Base-by-base conservation (phyloP, 202 grass and related monocot genomes). In the Cymbopogon flexuosus region DNA sequence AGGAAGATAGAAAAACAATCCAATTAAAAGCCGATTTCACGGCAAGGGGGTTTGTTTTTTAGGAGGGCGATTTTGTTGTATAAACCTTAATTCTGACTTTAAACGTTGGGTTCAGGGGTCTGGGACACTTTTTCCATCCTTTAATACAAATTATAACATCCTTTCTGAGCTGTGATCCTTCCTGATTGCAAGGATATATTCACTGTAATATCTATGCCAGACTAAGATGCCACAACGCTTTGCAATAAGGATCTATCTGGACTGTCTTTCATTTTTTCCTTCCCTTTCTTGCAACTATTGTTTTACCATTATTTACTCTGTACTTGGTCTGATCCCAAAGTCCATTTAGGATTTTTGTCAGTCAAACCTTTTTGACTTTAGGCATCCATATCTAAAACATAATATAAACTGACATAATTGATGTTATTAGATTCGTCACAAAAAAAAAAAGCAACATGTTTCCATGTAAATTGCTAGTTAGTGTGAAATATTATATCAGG, bases 91-190 rank as follows among this genome's bases (percentile, higher is more conserved):
- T 21, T 57, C 19, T 22, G 52, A 57, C 52, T 57, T 21, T 22
- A 57, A 22, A 57, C 0, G 52, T 22, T 57, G n/a, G 6, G 30
- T 66, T 65, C 31, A 67, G 76, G 60, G 30, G 13, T 52, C 76
- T 34, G 21, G 9, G 10, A 23, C 14, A 36, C 23, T 21, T 51
- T 46, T 78, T 45, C 8, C 36, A 24, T 73, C 10, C 12, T 65
- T 79, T 31, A 63, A 52, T 47, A 54, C 34, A 29, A 9, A 61
- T 82, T 75, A 37, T 30, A 18, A 18, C 11, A 62, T 62, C 34
- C 21, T 11, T 62, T 84, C 8, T 63, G 56, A 72, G 56, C 34
- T 72, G 31, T 29, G 74, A 78, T 61, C 65, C 29, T 61, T 77
- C 49, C 31, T 71, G 8, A 14, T 9, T 84, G 16, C 16, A 67